These are phyloP conservation scores for Pseudogymnoascus sp. DNA, from an alignment of 2,329 filamentous ascomycete genomes.

Conservation along the genomic window DNA sequence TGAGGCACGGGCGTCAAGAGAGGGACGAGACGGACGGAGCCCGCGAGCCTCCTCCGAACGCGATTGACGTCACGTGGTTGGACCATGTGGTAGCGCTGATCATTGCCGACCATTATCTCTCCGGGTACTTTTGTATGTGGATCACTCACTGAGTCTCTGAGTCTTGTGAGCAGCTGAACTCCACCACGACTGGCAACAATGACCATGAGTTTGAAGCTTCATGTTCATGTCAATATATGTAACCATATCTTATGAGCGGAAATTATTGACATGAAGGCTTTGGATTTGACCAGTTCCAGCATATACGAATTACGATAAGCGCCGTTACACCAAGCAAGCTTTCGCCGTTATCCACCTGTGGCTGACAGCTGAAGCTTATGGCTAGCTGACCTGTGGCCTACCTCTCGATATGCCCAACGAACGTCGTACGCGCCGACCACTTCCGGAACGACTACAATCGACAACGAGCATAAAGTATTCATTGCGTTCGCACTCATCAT, in stretches of 20 bases:
- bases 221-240: constrained; percentile 3
- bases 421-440: constrained; percentile 3
- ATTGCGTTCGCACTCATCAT: constrained; percentile 47
- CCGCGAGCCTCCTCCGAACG: constrained; percentile 3
- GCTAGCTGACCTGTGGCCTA: neutral
- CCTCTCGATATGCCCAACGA: constrained; percentile 4
- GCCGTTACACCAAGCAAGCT: constrained; percentile 8
- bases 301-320: neutral
- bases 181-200: neutral
- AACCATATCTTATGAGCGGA: neutral
- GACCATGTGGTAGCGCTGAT: constrained; percentile 5
- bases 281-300: neutral
- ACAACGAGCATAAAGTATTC: constrained; percentile 41
- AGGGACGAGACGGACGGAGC: constrained; percentile 3
- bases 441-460: constrained; percentile 15
- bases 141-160: neutral
- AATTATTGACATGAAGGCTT: neutral
- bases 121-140: constrained; percentile 5
- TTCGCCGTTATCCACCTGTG: neutral
- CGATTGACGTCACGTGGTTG: constrained; percentile 1
- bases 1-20: constrained; percentile 4
- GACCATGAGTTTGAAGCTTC: neutral
- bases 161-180: neutral
- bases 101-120: constrained; percentile 2
- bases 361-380: constrained; percentile 4